Evolutionary conservation across 495 filamentous ascomycete genomes (phyloP).

Genomic region (Opeltia flavorubescens): DNA sequence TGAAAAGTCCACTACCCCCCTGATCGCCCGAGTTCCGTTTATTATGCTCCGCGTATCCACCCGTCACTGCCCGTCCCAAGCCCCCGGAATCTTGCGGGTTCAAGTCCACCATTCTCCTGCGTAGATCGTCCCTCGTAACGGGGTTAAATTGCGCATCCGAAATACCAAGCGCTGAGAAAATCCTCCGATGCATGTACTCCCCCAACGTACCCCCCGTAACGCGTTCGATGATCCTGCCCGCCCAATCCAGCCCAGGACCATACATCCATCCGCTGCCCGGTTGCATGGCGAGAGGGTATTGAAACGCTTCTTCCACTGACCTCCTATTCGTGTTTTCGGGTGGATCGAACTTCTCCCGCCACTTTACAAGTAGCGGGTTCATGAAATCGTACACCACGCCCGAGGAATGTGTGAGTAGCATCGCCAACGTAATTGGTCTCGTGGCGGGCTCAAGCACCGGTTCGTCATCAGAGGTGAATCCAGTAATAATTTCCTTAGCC

Average conservation of each 20-base stretch:
- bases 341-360: slow-evolving; percentile 12
- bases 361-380: slow-evolving; percentile 21
- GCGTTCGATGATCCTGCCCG: slow-evolving; percentile 29
- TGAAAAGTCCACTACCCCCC: slow-evolving; percentile 40
- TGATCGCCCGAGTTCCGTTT: slow-evolving; percentile 22
- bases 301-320: slow-evolving; percentile 17
- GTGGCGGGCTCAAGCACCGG: slow-evolving; percentile 1
- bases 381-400: slow-evolving; percentile 32
- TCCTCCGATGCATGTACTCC: slow-evolving; percentile 29
- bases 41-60: slow-evolving; percentile 16
- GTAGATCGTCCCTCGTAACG: slow-evolving; percentile 21
- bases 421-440: slow-evolving; percentile 26
- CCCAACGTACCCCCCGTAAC: slow-evolving; percentile 23
- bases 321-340: background rate
- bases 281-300: slow-evolving; percentile 29
- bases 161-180: slow-evolving; percentile 33
- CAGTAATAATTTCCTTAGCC: slow-evolving; percentile 25
- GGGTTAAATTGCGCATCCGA: slow-evolving; percentile 28
- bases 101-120: slow-evolving; percentile 22
- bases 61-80: slow-evolving; percentile 10
- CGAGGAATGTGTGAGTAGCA: slow-evolving; percentile 32
- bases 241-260: slow-evolving; percentile 37
- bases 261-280: slow-evolving; percentile 38
- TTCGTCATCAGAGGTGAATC: slow-evolving; percentile 10
- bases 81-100: slow-evolving; percentile 15